Evolutionary conservation across 495 filamentous ascomycete species (phyloP).

Genomic region (Friedmanniomyces simplex): DNA sequence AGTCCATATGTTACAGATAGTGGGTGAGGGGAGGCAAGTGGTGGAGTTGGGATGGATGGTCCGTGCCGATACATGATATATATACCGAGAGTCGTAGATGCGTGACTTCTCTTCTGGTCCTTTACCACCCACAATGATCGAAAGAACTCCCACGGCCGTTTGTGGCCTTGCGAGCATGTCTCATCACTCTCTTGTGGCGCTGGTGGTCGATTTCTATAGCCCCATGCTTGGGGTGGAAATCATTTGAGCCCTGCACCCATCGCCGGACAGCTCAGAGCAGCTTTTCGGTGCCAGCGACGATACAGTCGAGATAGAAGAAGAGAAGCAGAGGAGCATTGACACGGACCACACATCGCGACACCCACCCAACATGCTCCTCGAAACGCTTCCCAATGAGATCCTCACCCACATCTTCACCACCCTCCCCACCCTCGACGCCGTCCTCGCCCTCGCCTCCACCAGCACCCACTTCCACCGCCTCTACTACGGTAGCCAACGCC

Average conservation of each 20-base stretch:
- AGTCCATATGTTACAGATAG: constrained; percentile 8
- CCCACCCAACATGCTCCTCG: constrained; percentile 35
- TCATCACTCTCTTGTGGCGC: neutral
- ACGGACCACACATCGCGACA: neutral
- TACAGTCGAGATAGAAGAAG: neutral
- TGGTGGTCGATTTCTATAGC: constrained; percentile 37
- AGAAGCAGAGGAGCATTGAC: neutral
- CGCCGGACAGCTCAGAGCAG: constrained; percentile 4
- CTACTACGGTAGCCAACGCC: constrained; percentile 41
- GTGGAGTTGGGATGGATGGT: neutral
- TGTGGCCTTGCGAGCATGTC: constrained; percentile 18
- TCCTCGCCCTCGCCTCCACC: constrained; percentile 44
- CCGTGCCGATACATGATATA: neutral
- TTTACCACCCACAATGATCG: neutral
- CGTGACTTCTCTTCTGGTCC: neutral
- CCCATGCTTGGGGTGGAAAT: constrained; percentile 63
- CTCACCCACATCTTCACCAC: constrained; percentile 50
- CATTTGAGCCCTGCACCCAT: constrained; percentile 39
- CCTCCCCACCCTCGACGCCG: constrained; percentile 41
- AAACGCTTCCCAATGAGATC: constrained; percentile 50
- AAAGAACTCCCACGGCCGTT: neutral
- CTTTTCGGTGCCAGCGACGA: neutral
- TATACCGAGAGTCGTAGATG: neutral
- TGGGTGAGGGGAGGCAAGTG: neutral
- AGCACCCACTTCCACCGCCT: constrained; percentile 45